Evolutionary conservation across 495 filamentous ascomycete genomes (phyloP).

Genomic region (Aspergillus kassunensis): DNA sequence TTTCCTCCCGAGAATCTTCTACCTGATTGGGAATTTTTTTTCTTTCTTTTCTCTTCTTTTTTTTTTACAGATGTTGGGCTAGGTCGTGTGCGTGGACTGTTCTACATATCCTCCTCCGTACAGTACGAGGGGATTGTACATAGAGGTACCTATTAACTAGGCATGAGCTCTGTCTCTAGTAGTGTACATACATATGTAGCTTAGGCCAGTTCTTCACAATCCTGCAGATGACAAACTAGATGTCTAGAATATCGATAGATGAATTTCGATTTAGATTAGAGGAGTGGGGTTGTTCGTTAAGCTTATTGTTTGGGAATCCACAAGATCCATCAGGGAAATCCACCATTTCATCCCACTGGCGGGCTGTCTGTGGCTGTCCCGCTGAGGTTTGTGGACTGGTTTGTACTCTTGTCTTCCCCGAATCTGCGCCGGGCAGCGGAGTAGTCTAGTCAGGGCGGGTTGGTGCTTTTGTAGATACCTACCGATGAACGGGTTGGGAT

Average conservation of each 20-base stretch:
- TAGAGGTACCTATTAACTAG: conserved; percentile 6
- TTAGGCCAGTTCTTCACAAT: neutral
- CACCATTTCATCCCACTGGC: too few relatives aligned
- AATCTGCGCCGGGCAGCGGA: neutral
- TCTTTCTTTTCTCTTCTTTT: neutral
- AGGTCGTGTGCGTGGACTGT: conserved; percentile 4
- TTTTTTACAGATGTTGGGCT: neutral
- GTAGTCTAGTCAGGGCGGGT: neutral
- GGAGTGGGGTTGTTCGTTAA: neutral
- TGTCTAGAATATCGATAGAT: too few relatives aligned
- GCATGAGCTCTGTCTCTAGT: neutral
- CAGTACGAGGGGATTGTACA: too few relatives aligned
- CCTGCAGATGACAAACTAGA: neutral
- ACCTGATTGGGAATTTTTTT: too few relatives aligned
- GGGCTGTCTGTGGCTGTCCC: too few relatives aligned
- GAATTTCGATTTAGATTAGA: too few relatives aligned
- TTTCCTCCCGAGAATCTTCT: too few relatives aligned
- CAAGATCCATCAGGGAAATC: too few relatives aligned
- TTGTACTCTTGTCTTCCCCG: too few relatives aligned
- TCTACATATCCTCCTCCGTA: too few relatives aligned
- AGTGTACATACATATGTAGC: too few relatives aligned
- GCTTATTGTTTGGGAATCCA: conserved; percentile 5
- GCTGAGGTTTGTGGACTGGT: too few relatives aligned
- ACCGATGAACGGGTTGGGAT: neutral
- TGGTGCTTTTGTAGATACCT: neutral